Evolutionary conservation across 2,329 filamentous ascomycete genomes (phyloP).

Genomic region (Colletotrichum limetticola): DNA sequence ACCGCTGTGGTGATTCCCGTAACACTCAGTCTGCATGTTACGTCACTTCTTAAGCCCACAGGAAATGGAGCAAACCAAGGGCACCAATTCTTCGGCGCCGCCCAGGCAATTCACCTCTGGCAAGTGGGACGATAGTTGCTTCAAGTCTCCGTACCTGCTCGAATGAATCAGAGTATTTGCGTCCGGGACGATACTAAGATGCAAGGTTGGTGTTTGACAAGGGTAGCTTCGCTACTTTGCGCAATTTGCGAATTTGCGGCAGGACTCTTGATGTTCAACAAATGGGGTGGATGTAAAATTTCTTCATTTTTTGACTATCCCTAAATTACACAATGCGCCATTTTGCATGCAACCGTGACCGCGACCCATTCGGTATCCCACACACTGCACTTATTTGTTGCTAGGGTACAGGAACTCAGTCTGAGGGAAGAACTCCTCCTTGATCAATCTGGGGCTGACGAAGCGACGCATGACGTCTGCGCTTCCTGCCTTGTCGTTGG

Average conservation of each 20-base stretch:
- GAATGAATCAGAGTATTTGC: too few species aligned
- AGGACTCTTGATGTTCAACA: background rate
- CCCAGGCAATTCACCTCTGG: too few species aligned
- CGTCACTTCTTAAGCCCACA: too few species aligned
- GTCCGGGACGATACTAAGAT: too few species aligned
- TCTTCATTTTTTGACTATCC: background rate
- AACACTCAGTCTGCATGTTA: too few species aligned
- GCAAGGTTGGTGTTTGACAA: background rate
- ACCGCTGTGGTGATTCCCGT: too few species aligned
- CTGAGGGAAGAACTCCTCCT: constrained; percentile 73
- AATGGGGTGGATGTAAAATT: background rate
- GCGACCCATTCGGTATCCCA: background rate
- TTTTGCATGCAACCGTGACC: background rate
- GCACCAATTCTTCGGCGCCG: too few species aligned
- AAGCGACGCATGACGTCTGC: constrained; percentile 72
- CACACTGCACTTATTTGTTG: constrained; percentile 48
- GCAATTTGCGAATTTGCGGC: background rate
- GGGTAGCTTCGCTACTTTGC: background rate
- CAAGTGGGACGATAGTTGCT: too few species aligned
- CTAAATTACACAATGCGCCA: background rate
- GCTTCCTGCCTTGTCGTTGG: constrained; percentile 79
- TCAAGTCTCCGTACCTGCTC: too few species aligned
- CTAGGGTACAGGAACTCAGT: constrained; percentile 58
- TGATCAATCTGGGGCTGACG: constrained; percentile 74
- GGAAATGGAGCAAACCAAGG: too few species aligned